A percentile compares a stretch with the other conserved stretches of the same genome.
phyloP scores from a whole-genome alignment of 1,284 basidiomycete species.

The Takashimella koratensis region DNA sequence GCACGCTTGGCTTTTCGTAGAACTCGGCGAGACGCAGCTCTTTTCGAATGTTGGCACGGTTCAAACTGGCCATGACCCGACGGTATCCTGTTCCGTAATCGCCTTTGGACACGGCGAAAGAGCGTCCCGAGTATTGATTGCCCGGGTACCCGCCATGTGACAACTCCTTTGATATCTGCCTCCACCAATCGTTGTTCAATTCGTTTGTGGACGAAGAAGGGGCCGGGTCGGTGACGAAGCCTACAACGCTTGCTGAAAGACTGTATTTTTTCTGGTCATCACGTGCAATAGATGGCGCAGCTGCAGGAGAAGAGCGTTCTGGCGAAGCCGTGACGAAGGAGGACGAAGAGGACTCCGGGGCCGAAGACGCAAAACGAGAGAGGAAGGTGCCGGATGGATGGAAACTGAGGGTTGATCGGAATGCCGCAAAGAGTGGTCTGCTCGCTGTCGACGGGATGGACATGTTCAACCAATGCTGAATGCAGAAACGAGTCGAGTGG shows the following conservation, averaged over 20 bases:
- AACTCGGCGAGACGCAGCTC: constrained; percentile 27
- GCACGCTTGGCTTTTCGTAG: constrained; percentile 37
- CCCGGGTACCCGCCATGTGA: constrained; percentile 3
- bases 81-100: constrained; percentile 20
- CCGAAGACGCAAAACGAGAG: not conserved
- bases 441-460: too few species aligned
- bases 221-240: not conserved
- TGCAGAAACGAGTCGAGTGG: not conserved
- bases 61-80: constrained; percentile 18
- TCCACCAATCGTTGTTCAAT: not conserved
- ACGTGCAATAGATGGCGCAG: not conserved
- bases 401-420: not conserved
- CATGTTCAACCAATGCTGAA: not conserved
- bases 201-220: not conserved
- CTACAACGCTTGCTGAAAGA: not conserved
- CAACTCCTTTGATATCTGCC: not conserved
- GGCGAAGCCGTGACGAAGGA: not conserved
- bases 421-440: not conserved
- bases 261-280: not conserved
- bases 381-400: not conserved
- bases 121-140: constrained; percentile 14
- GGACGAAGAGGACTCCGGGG: not conserved
- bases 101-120: constrained; percentile 1
- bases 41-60: constrained; percentile 24
- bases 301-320: not conserved